These are phyloP conservation scores for Colletotrichum truncatum DNA, from an alignment of 2,329 filamentous ascomycete species.

Conservation along the genomic window DNA sequence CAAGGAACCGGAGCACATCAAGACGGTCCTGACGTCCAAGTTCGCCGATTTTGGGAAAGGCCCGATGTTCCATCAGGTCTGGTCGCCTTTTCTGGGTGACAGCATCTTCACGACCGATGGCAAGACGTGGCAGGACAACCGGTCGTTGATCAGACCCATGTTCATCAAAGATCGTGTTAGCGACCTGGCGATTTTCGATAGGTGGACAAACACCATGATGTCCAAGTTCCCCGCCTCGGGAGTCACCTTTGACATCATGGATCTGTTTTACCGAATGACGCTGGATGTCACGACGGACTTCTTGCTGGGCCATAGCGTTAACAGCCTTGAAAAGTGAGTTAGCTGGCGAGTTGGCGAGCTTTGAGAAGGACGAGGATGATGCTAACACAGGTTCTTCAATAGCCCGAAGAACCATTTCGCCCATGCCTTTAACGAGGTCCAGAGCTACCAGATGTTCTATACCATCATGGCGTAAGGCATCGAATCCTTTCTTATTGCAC, in stretches of 20 bases:
- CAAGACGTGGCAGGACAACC: slow-evolving; percentile 60
- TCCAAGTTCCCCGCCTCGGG: slow-evolving; percentile 65
- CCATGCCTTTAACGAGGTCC: slow-evolving; percentile 74
- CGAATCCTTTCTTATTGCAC: not conserved
- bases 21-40: slow-evolving; percentile 56
- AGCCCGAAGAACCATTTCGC: slow-evolving; percentile 70
- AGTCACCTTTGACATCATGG: slow-evolving; percentile 66
- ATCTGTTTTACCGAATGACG: slow-evolving; percentile 72
- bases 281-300: slow-evolving; percentile 75
- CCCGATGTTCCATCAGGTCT: slow-evolving; percentile 48
- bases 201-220: slow-evolving; percentile 66
- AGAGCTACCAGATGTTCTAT: slow-evolving; percentile 72
- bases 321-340: slow-evolving; percentile 52
- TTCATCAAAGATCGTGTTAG: slow-evolving; percentile 57
- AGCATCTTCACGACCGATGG: slow-evolving; percentile 66
- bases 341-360: no score
- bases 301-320: slow-evolving; percentile 68
- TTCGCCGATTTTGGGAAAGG: slow-evolving; percentile 65
- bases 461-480: slow-evolving; percentile 54
- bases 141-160: slow-evolving; percentile 63
- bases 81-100: slow-evolving; percentile 60
- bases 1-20: slow-evolving; percentile 60
- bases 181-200: slow-evolving; percentile 66
- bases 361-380: not conserved
- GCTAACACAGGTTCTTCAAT: slow-evolving; percentile 31